Conservation (phyloP, 257 asterid genomes). For the Solanum stenotomum region DNA sequence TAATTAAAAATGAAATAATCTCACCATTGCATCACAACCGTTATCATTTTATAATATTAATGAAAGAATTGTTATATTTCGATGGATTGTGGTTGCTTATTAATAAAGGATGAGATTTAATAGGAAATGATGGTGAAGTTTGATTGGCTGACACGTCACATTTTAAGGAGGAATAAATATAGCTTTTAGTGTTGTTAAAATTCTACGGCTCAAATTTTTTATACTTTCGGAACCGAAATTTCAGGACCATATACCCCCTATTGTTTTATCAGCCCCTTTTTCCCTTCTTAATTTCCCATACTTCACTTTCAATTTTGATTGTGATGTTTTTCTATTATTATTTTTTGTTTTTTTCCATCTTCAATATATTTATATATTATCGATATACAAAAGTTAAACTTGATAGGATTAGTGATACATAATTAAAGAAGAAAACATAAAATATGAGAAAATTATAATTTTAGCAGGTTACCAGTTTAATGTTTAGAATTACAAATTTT, state of each 20-base stretch:
- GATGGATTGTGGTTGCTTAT: slow-evolving; percentile 28
- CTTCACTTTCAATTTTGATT: slow-evolving; percentile 28
- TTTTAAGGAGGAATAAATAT: slow-evolving; percentile 28
- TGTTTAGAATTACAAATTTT: neutral
- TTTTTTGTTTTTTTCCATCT: neutral
- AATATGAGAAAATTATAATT: neutral
- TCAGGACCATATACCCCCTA: neutral
- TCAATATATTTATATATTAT: neutral
- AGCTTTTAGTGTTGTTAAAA: slow-evolving; percentile 12
- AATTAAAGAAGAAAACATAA: neutral
- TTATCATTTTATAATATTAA: neutral
- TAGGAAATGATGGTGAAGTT: slow-evolving; percentile 21
- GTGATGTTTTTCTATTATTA: neutral
- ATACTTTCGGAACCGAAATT: slow-evolving; percentile 28
- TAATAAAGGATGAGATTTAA: slow-evolving; percentile 18
- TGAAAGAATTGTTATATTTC: neutral
- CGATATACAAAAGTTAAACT: neutral
- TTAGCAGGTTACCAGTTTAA: neutral
- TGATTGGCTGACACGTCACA: slow-evolving; percentile 31
- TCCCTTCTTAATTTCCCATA: neutral
- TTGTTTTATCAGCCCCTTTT: neutral
- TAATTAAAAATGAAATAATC: rapidly evolving
- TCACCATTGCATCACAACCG: rapidly evolving
- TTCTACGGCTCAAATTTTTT: slow-evolving; percentile 29
- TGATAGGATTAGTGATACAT: neutral